Evolutionary conservation across 2,329 filamentous ascomycete species (phyloP).

Genomic region (Graphilbum sp.): DNA sequence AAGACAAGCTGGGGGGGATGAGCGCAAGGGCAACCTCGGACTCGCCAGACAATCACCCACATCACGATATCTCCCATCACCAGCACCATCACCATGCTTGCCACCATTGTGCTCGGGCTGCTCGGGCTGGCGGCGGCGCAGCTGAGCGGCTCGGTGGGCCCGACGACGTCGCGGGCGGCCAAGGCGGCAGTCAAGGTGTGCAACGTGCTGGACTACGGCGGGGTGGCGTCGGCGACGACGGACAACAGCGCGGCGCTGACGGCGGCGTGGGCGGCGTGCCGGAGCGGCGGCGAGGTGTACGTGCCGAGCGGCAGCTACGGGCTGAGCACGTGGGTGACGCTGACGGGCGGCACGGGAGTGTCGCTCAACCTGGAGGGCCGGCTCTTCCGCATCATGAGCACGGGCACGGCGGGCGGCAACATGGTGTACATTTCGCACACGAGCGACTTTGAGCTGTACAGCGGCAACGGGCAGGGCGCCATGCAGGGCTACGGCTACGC

Average conservation of each 20-base stretch:
- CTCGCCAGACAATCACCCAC: no score
- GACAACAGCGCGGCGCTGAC: conserved; percentile 19
- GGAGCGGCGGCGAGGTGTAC: no score
- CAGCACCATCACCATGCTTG: no score
- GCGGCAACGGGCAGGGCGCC: conserved; percentile 23
- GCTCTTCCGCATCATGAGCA: conserved; percentile 8
- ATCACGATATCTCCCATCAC: no score
- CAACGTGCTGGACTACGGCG: conserved; percentile 33
- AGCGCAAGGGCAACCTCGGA: no score
- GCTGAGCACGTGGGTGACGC: conserved; percentile 10
- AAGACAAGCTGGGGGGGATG: no score
- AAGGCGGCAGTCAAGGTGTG: conserved; percentile 20
- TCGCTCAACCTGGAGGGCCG: conserved; percentile 10
- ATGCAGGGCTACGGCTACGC: conserved; percentile 32
- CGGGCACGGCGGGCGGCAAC: conserved; percentile 9
- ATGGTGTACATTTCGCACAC: conserved; percentile 12
- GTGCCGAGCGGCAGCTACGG: conserved; percentile 10
- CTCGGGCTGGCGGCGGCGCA: conserved; percentile 9
- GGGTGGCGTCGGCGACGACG: conserved; percentile 26
- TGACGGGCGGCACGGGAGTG: conserved; percentile 7
- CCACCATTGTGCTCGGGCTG: no score
- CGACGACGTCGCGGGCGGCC: conserved; percentile 12
- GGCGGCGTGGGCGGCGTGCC: no score
- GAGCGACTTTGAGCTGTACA: conserved; percentile 32
- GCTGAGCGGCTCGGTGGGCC: conserved; percentile 13